phyloP scores from a whole-genome alignment of 441 rosid species.

The Pelargonium australe region DNA sequence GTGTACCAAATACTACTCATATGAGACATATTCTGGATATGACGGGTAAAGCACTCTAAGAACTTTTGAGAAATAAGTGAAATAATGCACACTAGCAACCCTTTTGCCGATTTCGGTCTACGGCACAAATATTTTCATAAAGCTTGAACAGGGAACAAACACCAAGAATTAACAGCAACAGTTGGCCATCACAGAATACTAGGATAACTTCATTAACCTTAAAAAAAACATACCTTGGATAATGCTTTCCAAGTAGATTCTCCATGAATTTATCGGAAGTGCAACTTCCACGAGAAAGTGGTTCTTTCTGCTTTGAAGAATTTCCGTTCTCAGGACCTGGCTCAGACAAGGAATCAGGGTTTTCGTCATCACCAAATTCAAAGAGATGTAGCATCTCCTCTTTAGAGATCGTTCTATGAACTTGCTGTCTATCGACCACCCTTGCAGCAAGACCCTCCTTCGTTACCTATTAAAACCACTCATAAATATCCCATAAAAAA shows the following conservation, averaged over 20 bases:
- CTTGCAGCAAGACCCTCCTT: slow-evolving; percentile 99
- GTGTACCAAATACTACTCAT: too few relatives aligned
- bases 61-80: too few relatives aligned
- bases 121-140: too few relatives aligned
- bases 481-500: slow-evolving; percentile 19
- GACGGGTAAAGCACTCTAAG: too few relatives aligned
- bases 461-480: slow-evolving; percentile 58
- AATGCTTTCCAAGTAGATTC: slow-evolving; percentile 62
- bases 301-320: slow-evolving; percentile 46
- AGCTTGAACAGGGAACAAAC: too few relatives aligned
- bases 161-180: too few relatives aligned
- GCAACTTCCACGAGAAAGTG: slow-evolving; percentile 54
- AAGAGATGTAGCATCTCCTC: slow-evolving; percentile 99
- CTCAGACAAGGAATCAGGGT: slow-evolving; percentile 45
- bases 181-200: too few relatives aligned
- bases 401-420: slow-evolving; percentile 86
- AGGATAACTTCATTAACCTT: too few relatives aligned
- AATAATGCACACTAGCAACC: too few relatives aligned
- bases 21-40: too few relatives aligned
- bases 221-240: slow-evolving; percentile 51
- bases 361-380: slow-evolving; percentile 94
- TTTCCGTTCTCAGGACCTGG: slow-evolving; percentile 37
- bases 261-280: slow-evolving; percentile 90
- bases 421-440: slow-evolving; percentile 99
- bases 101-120: too few relatives aligned